phyloP scores from a whole-genome alignment of 2,329 filamentous ascomycete species.

The Epichloe coenophiala region DNA sequence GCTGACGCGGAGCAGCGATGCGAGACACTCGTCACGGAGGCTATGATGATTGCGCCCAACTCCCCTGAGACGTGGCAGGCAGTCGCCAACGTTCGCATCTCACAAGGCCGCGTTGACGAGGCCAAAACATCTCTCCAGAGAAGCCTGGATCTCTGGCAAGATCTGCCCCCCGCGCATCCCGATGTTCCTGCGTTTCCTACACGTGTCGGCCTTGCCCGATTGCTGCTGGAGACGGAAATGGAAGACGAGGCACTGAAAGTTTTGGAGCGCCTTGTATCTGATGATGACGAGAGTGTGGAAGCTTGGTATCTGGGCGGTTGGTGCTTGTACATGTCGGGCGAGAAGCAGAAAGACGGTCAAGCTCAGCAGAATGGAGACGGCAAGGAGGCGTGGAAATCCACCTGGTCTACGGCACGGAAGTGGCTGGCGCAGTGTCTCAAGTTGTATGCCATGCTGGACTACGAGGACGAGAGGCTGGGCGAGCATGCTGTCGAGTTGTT shows the following conservation, averaged over 20 bases:
- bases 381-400: slow-evolving; percentile 38
- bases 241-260: slow-evolving; percentile 76
- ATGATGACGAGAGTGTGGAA: slow-evolving; percentile 91
- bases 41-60: slow-evolving; percentile 68
- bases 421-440: slow-evolving; percentile 74
- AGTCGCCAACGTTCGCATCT: slow-evolving; percentile 84
- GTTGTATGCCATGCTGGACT: slow-evolving; percentile 66
- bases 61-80: slow-evolving; percentile 84
- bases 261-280: slow-evolving; percentile 66
- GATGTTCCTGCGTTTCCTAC: slow-evolving; percentile 75
- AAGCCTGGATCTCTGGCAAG: slow-evolving; percentile 74
- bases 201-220: slow-evolving; percentile 66
- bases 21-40: slow-evolving; percentile 81
- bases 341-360: slow-evolving; percentile 40
- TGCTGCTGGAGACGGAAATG: slow-evolving; percentile 88
- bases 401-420: slow-evolving; percentile 61
- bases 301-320: slow-evolving; percentile 95
- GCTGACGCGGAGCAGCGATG: slow-evolving; percentile 79
- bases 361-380: slow-evolving; percentile 17
- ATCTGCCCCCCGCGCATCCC: slow-evolving; percentile 58
- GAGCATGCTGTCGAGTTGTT: slow-evolving; percentile 65
- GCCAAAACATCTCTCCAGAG: slow-evolving; percentile 64
- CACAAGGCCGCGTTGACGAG: slow-evolving; percentile 66
- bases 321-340: slow-evolving; percentile 69
- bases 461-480: slow-evolving; percentile 69